Base-by-base conservation (phyloP, 2,329 filamentous ascomycete genomes). In the Colletotrichum eremochloae region DNA sequence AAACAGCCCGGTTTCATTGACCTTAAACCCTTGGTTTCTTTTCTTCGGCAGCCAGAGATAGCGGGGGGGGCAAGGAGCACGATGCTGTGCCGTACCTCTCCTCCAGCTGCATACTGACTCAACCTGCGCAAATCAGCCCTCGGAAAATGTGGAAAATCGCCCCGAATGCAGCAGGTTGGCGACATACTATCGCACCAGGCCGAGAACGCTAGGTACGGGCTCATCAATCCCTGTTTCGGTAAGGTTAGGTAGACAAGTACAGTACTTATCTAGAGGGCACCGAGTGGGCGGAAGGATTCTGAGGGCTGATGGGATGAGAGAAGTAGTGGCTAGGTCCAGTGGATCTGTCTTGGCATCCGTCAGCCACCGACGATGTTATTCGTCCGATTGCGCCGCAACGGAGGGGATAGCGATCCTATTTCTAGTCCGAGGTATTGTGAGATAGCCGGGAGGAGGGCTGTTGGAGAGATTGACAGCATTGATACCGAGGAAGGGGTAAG, bases 311-410 rank as follows among this genome's bases (percentile, higher is more conserved):
- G 61, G 20, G 20, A 46, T 18, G n/a, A 31, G n/a, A 63, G 44
- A 14, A 31, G 4, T 42, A 8, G n/a, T 14, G 29, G n/a, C n/a
- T 33, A 36, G 36, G 55, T 24, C 44, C 8, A 9, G 11, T 29
- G 36, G 24, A 3, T 5, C 31, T 15, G 50, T 64, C 62, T 64
- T 64, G 62, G 62, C 62, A 64, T 40, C 2, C 11, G 5, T 53
- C 36, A 53, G 46, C 48, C 24, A 36, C n/a, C 9, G 24, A 15
- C 24, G 50, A 64, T 42, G 18, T 31, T 20, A 65, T 65, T 65
- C 63, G 63, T n/a, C 40, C 53, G 14, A 38, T 57, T 48, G 33
- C 63, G 63, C 50, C n/a, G 31, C 20, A 18, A 24, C 24, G 29
- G 40, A n/a, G 38, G 29, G 15, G 50, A 18, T 31, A 15, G 57